Evolutionary conservation across 768 basidiomycete species (phyloP), one percentile per base, ranked within the genome.

Genomic region (Russula compacta): DNA sequence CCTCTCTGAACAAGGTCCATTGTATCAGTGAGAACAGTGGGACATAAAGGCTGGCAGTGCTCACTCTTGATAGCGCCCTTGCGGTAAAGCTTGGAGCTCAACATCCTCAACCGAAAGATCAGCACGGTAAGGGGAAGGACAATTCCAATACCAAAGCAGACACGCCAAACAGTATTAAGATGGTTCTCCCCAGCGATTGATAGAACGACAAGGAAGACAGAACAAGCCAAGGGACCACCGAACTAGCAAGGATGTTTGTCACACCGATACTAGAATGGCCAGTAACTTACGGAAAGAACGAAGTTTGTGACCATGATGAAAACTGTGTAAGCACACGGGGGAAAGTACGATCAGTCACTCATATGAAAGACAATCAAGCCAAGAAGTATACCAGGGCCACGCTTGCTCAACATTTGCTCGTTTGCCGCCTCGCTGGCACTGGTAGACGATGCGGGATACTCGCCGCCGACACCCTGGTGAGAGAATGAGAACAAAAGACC

Each of bases 241-340:
- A 87, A 83, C 78, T 83, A 68, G 11, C 71, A 57, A 60, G 21
- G 24, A 19, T 50, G 21, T 14, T 33, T 33, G 6, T 21, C 14
- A 24, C 9, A 1, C 29, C 19, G 17, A 35, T 47, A 19, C 29
- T 19, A 35, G 9, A 33, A 36, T 24, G 17, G 11, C 7, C 19
- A 3, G 14, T 33, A 36, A 71, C 77, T 59, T 67, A 86, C 85
- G 65, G 77, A 80, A 56, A 87, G 76, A 53, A 85, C 83, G 51
- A 86, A 80, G 70, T 89, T 87, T 14, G 85, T 88, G 60, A 87
- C 86, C 79, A 89, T 81, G 68, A 87, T 84, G 71, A 89, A 87
- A 19, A 84, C 81, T 83, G 59, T 6, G 24, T n/a, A 17, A 19
- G n/a, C 3, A 53, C 21, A 44, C 29, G 29, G 10, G 10, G 19